Base-by-base conservation (phyloP, 768 basidiomycete species). In the Boletellus ananiceps region DNA sequence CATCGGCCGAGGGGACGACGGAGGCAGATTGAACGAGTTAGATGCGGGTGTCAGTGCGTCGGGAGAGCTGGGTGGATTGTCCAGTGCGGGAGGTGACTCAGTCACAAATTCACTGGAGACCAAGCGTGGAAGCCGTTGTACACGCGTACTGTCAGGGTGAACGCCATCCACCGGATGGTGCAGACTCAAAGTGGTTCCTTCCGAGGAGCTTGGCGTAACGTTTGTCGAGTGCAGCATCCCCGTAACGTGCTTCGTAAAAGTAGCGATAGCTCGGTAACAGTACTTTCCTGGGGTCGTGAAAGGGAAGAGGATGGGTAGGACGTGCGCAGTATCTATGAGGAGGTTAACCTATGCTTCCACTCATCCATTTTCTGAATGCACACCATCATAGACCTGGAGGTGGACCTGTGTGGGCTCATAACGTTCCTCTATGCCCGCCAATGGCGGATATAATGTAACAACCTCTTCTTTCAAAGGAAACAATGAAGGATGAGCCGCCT, bases 341-440 rank as follows among this genome's bases (percentile, higher is more conserved):
- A 25, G 14, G 27, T 54, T 16, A 52, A 38, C 13, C 15, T 4
- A 34, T 47, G 50, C 49, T 57, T 57, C 34, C 60, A 58, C 23
- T 65, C 49, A 8, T 40, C 19, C 14, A 13, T 60, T 65, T 11
- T 62, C 51, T 40, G 48, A 57, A 38, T 38, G 34, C 50, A 23
- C 23, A 78, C 90, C 92, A 61, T 97, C 93, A 61, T 93, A 96
- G 1, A 96, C 82, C 65, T 97, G 93, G 11, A 97, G 72, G 70
- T 97, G 93, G 15, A 95, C 92, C 48, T 84, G 75, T 1, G 93
- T 93, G 2, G 87, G 74, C n/a, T 67, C 63, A 55, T 69, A 68
- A 11, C 73, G 72, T 14, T 66, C 57, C 60, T 82, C 83, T 52
- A 86, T 82, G 11, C 72, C 78, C 8, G 71, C 60, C 19, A 87